phyloP scores from a whole-genome alignment of 495 filamentous ascomycete species.

The Neurospora sp. region DNA sequence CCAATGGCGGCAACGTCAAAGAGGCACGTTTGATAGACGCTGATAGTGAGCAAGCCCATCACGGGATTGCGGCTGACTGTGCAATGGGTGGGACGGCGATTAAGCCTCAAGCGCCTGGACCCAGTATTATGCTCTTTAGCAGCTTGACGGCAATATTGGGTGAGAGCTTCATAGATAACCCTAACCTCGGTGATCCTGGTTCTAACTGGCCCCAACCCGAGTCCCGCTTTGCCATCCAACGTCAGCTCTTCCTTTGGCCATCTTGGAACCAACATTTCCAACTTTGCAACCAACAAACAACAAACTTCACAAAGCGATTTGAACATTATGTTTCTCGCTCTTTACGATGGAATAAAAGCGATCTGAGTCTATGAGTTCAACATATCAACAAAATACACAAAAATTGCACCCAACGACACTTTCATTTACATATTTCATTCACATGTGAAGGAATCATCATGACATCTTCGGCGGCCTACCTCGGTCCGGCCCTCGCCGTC shows the following conservation, averaged over 20 bases:
- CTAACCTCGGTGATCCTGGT: background rate
- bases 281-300: background rate
- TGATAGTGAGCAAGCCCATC: background rate
- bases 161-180: background rate
- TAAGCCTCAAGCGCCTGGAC: slow-evolving; percentile 7
- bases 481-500: slow-evolving; percentile 28
- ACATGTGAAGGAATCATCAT: background rate
- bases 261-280: background rate
- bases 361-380: background rate
- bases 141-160: background rate
- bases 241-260: slow-evolving; percentile 6
- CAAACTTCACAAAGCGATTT: background rate
- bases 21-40: background rate
- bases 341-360: background rate
- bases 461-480: slow-evolving; percentile 3
- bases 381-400: background rate
- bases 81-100: slow-evolving; percentile 3
- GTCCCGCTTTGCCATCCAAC: slow-evolving; percentile 5
- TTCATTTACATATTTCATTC: background rate
- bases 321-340: background rate
- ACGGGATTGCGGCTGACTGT: slow-evolving; percentile 11
- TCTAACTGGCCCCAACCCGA: background rate
- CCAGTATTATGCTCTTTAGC: slow-evolving; percentile 5
- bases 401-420: background rate
- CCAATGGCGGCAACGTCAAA: background rate